These are phyloP conservation scores for Umbelopsis sp. DNA, from an alignment of 371 early-diverging fungal species.

Conservation along the genomic window DNA sequence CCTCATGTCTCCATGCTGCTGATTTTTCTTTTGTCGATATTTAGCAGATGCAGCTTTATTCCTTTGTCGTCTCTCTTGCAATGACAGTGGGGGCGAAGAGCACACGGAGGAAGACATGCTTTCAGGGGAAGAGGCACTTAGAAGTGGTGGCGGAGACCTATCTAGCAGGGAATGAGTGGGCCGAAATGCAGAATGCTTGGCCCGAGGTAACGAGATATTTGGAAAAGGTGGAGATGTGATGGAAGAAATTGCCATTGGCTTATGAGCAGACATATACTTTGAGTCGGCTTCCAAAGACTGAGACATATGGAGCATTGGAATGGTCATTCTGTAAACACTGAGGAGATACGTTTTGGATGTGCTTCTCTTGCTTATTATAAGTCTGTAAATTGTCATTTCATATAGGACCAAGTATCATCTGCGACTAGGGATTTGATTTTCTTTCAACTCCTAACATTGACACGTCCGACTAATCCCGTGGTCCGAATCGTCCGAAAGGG, in stretches of 20 bases:
- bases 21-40: conserved; percentile 66
- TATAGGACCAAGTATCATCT: conserved; percentile 9
- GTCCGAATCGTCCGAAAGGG: neutral
- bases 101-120: conserved; percentile 22
- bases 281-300: neutral
- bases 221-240: conserved; percentile 22
- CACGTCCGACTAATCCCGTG: neutral
- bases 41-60: conserved; percentile 70
- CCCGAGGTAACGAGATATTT: neutral
- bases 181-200: conserved; percentile 1
- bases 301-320: conserved; percentile 6
- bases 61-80: conserved; percentile 57
- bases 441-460: conserved; percentile 1
- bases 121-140: conserved; percentile 15
- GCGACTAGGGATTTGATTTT: conserved; percentile 15
- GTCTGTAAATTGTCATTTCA: neutral
- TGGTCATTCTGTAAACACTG: conserved; percentile 3
- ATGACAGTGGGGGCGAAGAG: conserved; percentile 42
- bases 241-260: conserved; percentile 32
- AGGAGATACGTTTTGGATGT: neutral
- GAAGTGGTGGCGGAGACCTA: conserved; percentile 16
- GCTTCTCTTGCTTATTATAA: neutral
- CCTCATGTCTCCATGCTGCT: conserved; percentile 63
- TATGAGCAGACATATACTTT: neutral
- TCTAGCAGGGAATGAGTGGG: neutral